Evolutionary conservation across 2,329 filamentous ascomycete species (phyloP), one percentile per base, ranked within the genome.

Genomic region (Fusarium sambucinum): DNA sequence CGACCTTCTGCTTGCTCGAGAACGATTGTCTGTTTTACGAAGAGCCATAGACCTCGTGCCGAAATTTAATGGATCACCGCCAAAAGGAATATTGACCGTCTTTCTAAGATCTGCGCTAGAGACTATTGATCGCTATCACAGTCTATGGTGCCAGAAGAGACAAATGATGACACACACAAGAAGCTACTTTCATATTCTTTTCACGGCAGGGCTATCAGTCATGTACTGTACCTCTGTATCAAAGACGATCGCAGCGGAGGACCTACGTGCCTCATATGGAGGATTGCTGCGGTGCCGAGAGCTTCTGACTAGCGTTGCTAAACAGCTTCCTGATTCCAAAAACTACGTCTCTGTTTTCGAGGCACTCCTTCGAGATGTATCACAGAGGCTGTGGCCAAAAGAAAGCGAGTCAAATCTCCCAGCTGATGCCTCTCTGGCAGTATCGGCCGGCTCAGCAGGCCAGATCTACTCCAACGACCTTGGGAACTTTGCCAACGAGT

Each of bases 121-220:
- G n/a, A 75, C 79, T 0, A 82, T 84, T 6, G 61, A 77, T 3
- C 62, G 77, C 0, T 84, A 83, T 61, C 76, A 77, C 6, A 63
- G 67, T 6, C 67, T 84, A 17, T 79, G 77, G 19, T 78, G 76
- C 35, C 68, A 77, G 6, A 71, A 73, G 3, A 73, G 73, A 3
- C 33, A 37, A 0, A 73, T 76, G 14, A 80, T 83, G 35, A 82
- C 80, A 0, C 81, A 79, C 55, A 83, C 82, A 0, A 73, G 82
- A n/a, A 82, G 80, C 45, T 84, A 84, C 61, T 84, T 84, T 27
- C 82, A 84, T 51, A 78, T 80, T 46, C 78, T 84, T 4, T 84
- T 84, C 46, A 81, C 81, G 0, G 81, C 81, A 4, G 82, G 81
- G 0, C 59, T 84, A 0, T 79, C 75, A 7, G 72, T 80, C 2